Evolutionary conservation across 1,284 basidiomycete genomes (phyloP).

Genomic region (Ustilago loliicola): DNA sequence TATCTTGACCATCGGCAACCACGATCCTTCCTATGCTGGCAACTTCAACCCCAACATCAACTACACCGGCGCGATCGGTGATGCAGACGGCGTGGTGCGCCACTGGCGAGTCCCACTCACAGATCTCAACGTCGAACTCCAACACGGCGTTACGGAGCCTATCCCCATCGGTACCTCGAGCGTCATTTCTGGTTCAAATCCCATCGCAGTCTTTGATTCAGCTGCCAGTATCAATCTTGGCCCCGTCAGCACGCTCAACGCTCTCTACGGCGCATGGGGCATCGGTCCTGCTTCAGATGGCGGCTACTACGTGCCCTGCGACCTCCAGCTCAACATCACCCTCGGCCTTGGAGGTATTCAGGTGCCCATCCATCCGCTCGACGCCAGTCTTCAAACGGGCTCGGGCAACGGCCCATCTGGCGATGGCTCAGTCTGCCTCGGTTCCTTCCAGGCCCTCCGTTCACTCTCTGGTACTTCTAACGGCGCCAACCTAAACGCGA

Average conservation of each 20-base stretch:
- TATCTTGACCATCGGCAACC: constrained; percentile 56
- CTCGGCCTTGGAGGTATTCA: constrained; percentile 46
- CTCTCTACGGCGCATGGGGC: constrained; percentile 62
- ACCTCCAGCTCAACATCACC: constrained; percentile 58
- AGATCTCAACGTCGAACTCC: constrained; percentile 45
- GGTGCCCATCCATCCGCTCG: constrained; percentile 64
- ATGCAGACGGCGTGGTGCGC: constrained; percentile 53
- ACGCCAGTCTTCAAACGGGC: constrained; percentile 45
- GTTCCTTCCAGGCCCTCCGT: constrained; percentile 61
- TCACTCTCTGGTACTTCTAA: constrained; percentile 41
- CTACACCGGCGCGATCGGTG: constrained; percentile 46
- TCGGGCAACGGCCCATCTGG: constrained; percentile 35
- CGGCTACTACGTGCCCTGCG: constrained; percentile 63
- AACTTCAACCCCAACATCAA: constrained; percentile 34
- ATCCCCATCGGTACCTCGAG: constrained; percentile 48
- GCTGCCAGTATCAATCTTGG: constrained; percentile 59
- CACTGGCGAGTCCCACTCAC: constrained; percentile 58
- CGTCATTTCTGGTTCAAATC: constrained; percentile 38
- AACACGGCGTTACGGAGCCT: constrained; percentile 34
- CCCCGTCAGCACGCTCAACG: constrained; percentile 52
- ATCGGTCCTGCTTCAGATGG: constrained; percentile 58
- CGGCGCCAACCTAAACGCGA: constrained; percentile 37
- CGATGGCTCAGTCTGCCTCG: constrained; percentile 50
- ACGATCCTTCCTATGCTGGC: constrained; percentile 56
- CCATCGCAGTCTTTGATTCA: constrained; percentile 57